Percentiles rank a stretch among this genome's conserved stretches.
phyloP scores from a whole-genome alignment of 2,329 filamentous ascomycete genomes.

The Talaromyces pinophilus region DNA sequence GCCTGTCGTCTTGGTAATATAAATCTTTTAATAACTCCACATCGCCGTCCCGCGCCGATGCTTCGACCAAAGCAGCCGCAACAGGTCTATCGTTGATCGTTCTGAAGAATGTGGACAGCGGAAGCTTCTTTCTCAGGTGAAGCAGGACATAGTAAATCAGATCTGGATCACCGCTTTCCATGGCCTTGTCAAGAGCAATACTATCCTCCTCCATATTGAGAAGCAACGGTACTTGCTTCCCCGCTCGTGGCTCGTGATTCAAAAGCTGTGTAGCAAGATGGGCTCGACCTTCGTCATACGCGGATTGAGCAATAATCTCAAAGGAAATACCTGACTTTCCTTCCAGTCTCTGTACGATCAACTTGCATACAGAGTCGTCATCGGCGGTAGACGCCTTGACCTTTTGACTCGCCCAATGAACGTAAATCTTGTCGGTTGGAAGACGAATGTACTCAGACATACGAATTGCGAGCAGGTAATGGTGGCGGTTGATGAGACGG shows the following conservation, averaged over 20 bases:
- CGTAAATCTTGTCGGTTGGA: slow-evolving; percentile 85
- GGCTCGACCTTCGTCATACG: slow-evolving; percentile 88
- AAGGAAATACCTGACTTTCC: slow-evolving; percentile 94
- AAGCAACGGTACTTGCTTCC: slow-evolving; percentile 91
- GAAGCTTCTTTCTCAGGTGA: slow-evolving; percentile 84
- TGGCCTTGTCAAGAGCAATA: slow-evolving; percentile 91
- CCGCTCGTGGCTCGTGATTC: slow-evolving; percentile 89
- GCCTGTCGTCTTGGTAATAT: slow-evolving; percentile 94
- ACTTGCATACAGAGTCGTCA: slow-evolving; percentile 81
- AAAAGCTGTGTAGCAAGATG: slow-evolving; percentile 88
- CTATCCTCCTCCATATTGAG: slow-evolving; percentile 95
- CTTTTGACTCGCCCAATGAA: slow-evolving; percentile 95
- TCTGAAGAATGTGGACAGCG: slow-evolving; percentile 88
- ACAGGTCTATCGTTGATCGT: slow-evolving; percentile 82
- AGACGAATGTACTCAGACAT: slow-evolving; percentile 85
- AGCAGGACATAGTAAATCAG: slow-evolving; percentile 86
- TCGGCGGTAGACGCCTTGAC: slow-evolving; percentile 81
- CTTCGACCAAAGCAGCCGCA: slow-evolving; percentile 86
- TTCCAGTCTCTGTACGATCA: slow-evolving; percentile 82
- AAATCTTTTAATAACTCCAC: slow-evolving; percentile 84
- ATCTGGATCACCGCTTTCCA: slow-evolving; percentile 93
- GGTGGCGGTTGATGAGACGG: slow-evolving; percentile 81
- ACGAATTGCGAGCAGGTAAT: slow-evolving; percentile 86
- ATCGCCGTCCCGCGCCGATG: slow-evolving; percentile 77
- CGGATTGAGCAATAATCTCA: slow-evolving; percentile 86